Percentiles rank a stretch among this genome's conserved stretches.
These are phyloP conservation scores for Coccomyxa subellipsoidea DNA, from an alignment of 163 green algal species.

Conservation along the genomic window DNA sequence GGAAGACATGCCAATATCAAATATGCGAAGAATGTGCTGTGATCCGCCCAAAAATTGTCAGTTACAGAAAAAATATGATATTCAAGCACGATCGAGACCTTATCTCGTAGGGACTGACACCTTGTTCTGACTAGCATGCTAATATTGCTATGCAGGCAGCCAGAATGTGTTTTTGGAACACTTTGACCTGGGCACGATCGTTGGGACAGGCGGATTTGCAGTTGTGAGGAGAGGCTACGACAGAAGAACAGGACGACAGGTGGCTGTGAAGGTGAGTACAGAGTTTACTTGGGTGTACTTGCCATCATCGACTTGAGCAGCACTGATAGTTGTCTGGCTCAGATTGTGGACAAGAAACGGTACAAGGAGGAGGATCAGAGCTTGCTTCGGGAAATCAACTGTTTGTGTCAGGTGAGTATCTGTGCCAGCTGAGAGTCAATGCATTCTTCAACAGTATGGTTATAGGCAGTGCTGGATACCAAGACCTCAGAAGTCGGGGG, in stretches of 20 bases:
- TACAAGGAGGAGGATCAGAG: background rate
- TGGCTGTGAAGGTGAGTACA: slow-evolving; percentile 79
- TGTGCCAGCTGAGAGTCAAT: background rate
- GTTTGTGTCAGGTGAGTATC: background rate
- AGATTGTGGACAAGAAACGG: background rate
- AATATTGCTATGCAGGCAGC: too few species aligned
- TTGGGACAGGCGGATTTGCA: background rate
- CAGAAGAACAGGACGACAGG: slow-evolving; percentile 54
- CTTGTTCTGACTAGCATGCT: too few species aligned
- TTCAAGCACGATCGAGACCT: too few species aligned
- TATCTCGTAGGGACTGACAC: too few species aligned
- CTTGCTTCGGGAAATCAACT: background rate
- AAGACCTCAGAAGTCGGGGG: too few species aligned
- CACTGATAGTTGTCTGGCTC: background rate
- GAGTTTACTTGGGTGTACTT: background rate
- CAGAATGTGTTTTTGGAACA: background rate
- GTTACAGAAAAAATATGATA: too few species aligned
- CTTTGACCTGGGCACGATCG: background rate
- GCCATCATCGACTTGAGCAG: background rate
- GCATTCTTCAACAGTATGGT: background rate
- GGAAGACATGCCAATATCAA: background rate
- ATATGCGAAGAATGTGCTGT: too few species aligned
- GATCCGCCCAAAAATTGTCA: too few species aligned
- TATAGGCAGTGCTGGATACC: too few species aligned
- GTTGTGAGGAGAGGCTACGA: slow-evolving; percentile 38